Percentiles rank a stretch among this genome's conserved stretches.
Conservation (phyloP, 1,284 basidiomycete genomes). For the Fomitopsis schrenkii region DNA sequence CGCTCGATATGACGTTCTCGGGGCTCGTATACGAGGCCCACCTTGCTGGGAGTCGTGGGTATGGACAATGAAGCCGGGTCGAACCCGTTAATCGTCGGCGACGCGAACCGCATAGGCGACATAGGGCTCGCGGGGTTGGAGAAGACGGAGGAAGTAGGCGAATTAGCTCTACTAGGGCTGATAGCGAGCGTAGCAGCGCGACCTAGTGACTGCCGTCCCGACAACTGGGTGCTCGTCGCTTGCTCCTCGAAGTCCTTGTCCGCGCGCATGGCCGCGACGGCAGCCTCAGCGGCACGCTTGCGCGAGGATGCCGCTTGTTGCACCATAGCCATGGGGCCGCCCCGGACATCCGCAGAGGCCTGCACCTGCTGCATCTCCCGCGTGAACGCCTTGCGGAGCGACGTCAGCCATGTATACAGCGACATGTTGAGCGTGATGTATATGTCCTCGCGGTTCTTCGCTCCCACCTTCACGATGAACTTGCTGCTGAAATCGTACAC, state of each 20-base stretch:
- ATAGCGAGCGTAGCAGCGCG: neutral
- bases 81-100: constrained; percentile 4
- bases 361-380: constrained; percentile 73
- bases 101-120: constrained; percentile 4
- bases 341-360: constrained; percentile 49
- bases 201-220: neutral
- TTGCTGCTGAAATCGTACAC: constrained; percentile 71
- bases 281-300: constrained; percentile 18
- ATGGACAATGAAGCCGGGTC: constrained; percentile 2
- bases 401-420: constrained; percentile 75
- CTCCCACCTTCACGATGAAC: constrained; percentile 51
- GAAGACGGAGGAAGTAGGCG: neutral
- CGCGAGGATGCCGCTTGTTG: constrained; percentile 14
- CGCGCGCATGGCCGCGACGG: neutral
- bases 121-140: constrained; percentile 2
- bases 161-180: neutral
- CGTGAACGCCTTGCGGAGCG: constrained; percentile 67
- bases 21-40: constrained; percentile 45
- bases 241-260: constrained; percentile 1
- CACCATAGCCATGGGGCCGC: constrained; percentile 8
- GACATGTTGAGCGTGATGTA: constrained; percentile 80
- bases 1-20: constrained; percentile 63
- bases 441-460: constrained; percentile 62
- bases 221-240: neutral
- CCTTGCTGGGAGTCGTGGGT: neutral